Base-by-base conservation (phyloP, 768 basidiomycete genomes). In the Lactarius tabidus region DNA sequence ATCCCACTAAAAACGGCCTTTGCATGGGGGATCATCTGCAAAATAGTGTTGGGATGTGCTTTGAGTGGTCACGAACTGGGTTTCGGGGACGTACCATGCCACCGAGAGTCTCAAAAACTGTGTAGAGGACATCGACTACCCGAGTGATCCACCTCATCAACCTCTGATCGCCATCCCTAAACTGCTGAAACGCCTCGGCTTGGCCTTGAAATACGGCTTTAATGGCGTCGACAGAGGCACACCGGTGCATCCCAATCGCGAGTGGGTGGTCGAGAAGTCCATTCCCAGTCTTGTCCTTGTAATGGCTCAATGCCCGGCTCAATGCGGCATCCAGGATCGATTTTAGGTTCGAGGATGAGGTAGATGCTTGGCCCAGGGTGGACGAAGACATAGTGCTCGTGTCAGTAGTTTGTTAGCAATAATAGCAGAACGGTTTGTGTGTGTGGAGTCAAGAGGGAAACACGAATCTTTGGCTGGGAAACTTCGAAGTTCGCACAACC, bases 211-310 rank as follows among this genome's bases (percentile, higher is more conserved):
- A 26, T 1, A 65, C 15, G 12, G 39, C 43, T 3, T 38, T 6
- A 8, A 65, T 48, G 6, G 35, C 53, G 12, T 31, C 14, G 35
- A 52, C 20, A 5, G 64, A 60, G 15, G 56, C 23, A 28, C 64
- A 65, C 2, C 12, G n/a, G 18, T 55, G 53, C 0, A 65, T 7
- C 15, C 39, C 28, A 15, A 54, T 3, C 3, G 59, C 54, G 6
- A 65, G 64, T 8, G 64, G 64, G 8, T 60, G 59, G 2, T 33
- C 8, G 10, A 48, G 39, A 35, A 65, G 58, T 2, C 56, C 35
- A 14, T 20, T 39, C 14, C 59, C 43, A 17, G 59, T 65, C 33
- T 28, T 52, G 15, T 43, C 31, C 9, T 55, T 31, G 23, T 65
- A 65, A n/a, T n/a, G n/a, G n/a, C n/a, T n/a, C n/a, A n/a, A n/a